A percentile compares a stretch with the other conserved stretches of the same genome.
Evolutionary conservation across 192 early-diverging fungal species (phyloP).

Genomic region (Entomortierella chlamydospora): DNA sequence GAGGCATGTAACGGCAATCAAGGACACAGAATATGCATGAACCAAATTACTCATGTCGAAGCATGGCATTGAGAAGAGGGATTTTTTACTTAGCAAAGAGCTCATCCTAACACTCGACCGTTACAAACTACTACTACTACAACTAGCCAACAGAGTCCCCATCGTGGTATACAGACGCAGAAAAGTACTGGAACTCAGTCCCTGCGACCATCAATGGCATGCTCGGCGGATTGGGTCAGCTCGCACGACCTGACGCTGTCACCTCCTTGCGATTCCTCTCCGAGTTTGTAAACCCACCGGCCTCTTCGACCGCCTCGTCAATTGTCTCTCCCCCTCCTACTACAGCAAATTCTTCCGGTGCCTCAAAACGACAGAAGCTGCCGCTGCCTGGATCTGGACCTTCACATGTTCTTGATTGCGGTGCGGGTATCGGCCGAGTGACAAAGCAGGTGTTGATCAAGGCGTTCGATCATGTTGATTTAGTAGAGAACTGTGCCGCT

Average conservation of each 20-base stretch:
- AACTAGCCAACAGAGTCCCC: slow-evolving; percentile 41
- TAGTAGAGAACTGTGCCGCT: slow-evolving; percentile 85
- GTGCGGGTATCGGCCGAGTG: slow-evolving; percentile 95
- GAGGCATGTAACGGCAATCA: slow-evolving; percentile 27
- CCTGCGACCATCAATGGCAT: slow-evolving; percentile 85
- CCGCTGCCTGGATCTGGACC: slow-evolving; percentile 44
- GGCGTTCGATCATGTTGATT: slow-evolving; percentile 86
- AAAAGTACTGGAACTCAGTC: slow-evolving; percentile 66
- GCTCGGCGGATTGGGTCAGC: slow-evolving; percentile 86
- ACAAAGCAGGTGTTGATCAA: slow-evolving; percentile 85
- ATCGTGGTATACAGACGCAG: slow-evolving; percentile 77
- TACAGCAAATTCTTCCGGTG: not conserved
- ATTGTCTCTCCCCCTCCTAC: not conserved
- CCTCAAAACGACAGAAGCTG: slow-evolving; percentile 21
- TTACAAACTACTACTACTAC: not conserved
- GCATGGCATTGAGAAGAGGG: not conserved
- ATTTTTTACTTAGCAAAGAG: not conserved
- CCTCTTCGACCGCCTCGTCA: not conserved
- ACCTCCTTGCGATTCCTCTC: slow-evolving; percentile 77
- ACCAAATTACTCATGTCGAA: not conserved
- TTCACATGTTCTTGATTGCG: slow-evolving; percentile 80
- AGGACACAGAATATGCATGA: not conserved
- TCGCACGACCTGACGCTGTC: slow-evolving; percentile 79
- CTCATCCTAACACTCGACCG: not conserved
- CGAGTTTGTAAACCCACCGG: slow-evolving; percentile 63